Conservation (phyloP, 306 rosid species). For the Rosa persica region DNA sequence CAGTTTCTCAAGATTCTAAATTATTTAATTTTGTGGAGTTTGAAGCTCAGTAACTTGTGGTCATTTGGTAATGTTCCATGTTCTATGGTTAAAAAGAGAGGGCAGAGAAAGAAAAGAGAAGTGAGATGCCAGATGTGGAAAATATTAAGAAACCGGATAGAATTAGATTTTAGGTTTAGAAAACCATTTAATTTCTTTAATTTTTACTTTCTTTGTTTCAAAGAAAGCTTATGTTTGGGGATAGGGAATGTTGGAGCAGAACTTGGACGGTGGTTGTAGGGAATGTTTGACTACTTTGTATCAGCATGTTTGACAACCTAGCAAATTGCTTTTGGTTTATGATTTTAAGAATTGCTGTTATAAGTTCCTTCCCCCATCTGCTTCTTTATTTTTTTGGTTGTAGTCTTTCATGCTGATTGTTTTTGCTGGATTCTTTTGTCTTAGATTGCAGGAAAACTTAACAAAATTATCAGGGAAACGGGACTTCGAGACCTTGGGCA, state of each 20-base stretch:
- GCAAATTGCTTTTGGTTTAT: neutral
- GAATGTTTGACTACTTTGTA: neutral
- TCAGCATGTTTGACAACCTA: neutral
- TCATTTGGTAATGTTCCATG: neutral
- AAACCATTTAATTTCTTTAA: neutral
- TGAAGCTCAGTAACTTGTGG: neutral
- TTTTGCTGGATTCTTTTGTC: constrained; percentile 33
- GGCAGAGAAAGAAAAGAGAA: neutral
- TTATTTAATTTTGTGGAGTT: neutral
- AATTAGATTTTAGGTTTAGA: neutral
- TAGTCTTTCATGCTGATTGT: constrained; percentile 22
- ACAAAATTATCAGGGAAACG: constrained; percentile 65
- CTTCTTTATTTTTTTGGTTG: neutral
- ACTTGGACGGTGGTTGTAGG: neutral
- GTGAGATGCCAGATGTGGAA: neutral
- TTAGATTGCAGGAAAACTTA: constrained; percentile 86
- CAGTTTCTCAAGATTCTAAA: neutral
- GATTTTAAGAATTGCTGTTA: neutral
- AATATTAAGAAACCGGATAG: neutral
- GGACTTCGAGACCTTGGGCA: constrained; percentile 87
- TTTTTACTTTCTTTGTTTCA: neutral
- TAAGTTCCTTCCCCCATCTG: neutral
- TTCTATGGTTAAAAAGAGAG: neutral
- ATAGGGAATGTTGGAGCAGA: neutral
- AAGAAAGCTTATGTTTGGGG: neutral